A percentile compares a stretch with the other conserved stretches of the same genome.
Conservation (phyloP, 306 rosid genomes). For the Erythrophleum fordii region DNA sequence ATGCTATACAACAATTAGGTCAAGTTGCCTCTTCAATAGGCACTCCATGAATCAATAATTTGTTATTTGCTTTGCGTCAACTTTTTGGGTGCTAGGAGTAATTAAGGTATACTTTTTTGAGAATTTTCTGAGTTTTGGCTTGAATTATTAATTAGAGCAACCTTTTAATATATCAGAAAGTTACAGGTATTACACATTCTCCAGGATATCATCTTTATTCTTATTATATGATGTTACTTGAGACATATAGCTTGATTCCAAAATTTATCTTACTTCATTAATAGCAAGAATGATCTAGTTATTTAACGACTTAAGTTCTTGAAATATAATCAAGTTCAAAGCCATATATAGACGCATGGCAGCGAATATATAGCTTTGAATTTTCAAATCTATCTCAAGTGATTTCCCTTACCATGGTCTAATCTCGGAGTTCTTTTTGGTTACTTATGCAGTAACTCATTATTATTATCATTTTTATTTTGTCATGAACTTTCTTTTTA, state of each 20-base stretch:
- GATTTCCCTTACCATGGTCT: not conserved
- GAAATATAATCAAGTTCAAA: not conserved
- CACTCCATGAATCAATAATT: not conserved
- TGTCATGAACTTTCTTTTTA: no score
- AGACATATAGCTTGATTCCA: not conserved
- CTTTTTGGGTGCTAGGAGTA: not conserved
- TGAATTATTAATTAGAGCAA: not conserved
- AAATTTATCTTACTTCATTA: not conserved
- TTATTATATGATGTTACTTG: not conserved
- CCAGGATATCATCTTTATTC: not conserved
- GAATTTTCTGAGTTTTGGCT: not conserved
- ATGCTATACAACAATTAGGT: slow-evolving; percentile 20
- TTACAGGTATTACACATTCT: not conserved
- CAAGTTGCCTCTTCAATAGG: slow-evolving; percentile 24
- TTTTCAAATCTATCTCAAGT: no score
- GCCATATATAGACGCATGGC: no score
- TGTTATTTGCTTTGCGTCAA: not conserved
- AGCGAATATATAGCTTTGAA: no score
- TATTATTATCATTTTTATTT: no score
- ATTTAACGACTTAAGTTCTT: not conserved
- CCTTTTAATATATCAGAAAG: not conserved
- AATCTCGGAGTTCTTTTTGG: no score
- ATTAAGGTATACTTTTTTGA: not conserved
- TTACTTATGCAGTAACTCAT: no score
- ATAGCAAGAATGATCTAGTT: not conserved